phyloP scores from a whole-genome alignment of 441 rosid genomes.

The Pelargonium citronellum region DNA sequence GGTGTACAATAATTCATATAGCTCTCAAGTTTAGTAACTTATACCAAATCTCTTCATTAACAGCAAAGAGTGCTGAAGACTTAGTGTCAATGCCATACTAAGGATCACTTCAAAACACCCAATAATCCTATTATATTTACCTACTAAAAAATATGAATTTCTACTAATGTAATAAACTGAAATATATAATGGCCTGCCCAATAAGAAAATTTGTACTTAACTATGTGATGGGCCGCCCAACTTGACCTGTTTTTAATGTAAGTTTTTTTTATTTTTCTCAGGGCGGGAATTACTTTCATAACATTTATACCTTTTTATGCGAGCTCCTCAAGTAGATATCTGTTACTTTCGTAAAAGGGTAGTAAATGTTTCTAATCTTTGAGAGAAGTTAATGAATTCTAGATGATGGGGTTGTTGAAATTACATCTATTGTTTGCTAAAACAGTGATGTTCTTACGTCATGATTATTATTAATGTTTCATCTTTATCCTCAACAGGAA shows the following conservation, averaged over 20 bases:
- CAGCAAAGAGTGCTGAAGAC: no score
- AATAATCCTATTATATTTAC: no score
- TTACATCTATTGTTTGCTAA: neutral
- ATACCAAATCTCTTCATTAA: no score
- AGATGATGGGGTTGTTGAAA: neutral
- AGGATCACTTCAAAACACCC: no score
- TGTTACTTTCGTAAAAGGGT: neutral
- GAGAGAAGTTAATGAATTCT: neutral
- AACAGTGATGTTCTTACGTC: neutral
- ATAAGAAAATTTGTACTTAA: neutral
- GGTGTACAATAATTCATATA: no score
- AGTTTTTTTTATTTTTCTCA: neutral
- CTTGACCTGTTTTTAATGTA: neutral
- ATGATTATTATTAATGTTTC: neutral
- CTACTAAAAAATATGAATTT: no score
- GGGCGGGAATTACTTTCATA: neutral
- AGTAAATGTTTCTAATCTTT: neutral
- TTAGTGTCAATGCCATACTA: no score
- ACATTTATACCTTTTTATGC: neutral
- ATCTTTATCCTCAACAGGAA: neutral
- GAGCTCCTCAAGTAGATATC: neutral
- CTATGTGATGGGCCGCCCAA: neutral
- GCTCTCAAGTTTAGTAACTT: no score
- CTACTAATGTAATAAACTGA: neutral
- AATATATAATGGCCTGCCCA: neutral